These are phyloP conservation scores for Leishmania lainsoni DNA, from an alignment of 208 protist genomes.

Conservation along the genomic window DNA sequence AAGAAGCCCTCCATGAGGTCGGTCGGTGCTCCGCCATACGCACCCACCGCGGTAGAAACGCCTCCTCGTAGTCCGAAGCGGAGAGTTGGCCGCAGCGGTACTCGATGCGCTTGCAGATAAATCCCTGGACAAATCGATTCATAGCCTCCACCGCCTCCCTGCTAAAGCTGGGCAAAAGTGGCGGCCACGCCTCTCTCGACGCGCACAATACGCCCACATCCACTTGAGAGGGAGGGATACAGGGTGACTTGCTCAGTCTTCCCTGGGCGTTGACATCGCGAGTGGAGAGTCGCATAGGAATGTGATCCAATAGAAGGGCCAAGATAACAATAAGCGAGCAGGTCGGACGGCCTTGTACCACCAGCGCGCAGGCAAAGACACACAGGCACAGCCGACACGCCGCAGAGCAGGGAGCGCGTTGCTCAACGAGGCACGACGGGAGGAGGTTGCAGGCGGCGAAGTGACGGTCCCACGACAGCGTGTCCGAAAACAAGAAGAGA, in stretches of 20 bases:
- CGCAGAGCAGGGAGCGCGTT: not conserved
- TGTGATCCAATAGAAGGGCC: not conserved
- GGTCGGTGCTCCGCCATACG: slow-evolving; percentile 25
- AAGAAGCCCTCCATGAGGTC: slow-evolving; percentile 39
- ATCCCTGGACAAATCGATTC: slow-evolving; percentile 36
- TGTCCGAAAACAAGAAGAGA: not conserved
- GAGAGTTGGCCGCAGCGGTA: slow-evolving; percentile 47
- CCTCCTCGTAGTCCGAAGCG: slow-evolving; percentile 18
- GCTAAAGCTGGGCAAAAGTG: slow-evolving; percentile 39
- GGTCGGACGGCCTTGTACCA: not conserved
- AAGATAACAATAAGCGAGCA: not conserved
- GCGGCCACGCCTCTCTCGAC: slow-evolving; percentile 31
- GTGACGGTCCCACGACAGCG: no score
- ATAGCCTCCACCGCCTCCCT: slow-evolving; percentile 27
- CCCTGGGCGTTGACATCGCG: slow-evolving; percentile 32
- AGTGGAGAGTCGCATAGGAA: slow-evolving; percentile 30
- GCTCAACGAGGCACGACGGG: not conserved
- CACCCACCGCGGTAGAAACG: slow-evolving; percentile 39
- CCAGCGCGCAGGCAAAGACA: not conserved
- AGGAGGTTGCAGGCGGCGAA: not conserved
- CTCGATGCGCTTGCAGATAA: slow-evolving; percentile 45
- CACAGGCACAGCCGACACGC: not conserved
- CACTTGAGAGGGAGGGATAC: not conserved
- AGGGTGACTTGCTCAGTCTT: slow-evolving; percentile 28
- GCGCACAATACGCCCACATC: slow-evolving; percentile 24